Conservation (phyloP, 805 yeast species). For the Scheffersomyces amazonensis region DNA sequence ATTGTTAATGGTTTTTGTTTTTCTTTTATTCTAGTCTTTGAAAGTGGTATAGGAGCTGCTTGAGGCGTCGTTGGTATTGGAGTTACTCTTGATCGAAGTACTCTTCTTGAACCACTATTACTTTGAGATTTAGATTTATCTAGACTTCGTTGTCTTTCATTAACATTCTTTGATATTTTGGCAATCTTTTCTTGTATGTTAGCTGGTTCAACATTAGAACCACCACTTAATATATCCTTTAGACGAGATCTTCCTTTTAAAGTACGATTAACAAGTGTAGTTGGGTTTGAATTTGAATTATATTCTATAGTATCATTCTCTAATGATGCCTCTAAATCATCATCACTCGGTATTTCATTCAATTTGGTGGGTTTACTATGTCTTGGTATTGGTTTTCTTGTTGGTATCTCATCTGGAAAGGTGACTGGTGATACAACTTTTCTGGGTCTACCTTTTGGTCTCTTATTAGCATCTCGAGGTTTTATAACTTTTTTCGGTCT, state of each 20-base stretch:
- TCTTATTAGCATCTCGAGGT: background rate
- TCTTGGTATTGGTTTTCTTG: background rate
- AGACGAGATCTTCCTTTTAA: background rate
- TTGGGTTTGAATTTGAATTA: background rate
- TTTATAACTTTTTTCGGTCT: constrained; percentile 1
- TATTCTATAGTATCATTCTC: constrained; percentile 1
- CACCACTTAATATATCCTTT: background rate
- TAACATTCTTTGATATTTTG: background rate
- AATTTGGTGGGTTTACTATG: background rate
- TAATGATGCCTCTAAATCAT: constrained; percentile 1
- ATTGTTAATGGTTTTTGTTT: constrained; percentile 26
- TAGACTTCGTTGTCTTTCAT: background rate
- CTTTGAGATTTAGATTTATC: background rate
- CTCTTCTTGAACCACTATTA: background rate
- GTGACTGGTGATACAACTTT: constrained; percentile 1
- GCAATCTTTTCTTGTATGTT: background rate
- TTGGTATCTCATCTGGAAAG: background rate
- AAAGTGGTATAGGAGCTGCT: constrained; percentile 10
- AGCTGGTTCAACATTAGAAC: background rate
- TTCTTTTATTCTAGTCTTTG: constrained; percentile 17
- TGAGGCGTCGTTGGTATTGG: constrained; percentile 5
- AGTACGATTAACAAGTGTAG: background rate
- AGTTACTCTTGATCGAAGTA: constrained; percentile 1
- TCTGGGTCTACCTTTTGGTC: constrained; percentile 9
- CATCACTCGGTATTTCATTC: constrained; percentile 1